Conservation (phyloP, 139 green algal species). For the Closterium sp. region DNA sequence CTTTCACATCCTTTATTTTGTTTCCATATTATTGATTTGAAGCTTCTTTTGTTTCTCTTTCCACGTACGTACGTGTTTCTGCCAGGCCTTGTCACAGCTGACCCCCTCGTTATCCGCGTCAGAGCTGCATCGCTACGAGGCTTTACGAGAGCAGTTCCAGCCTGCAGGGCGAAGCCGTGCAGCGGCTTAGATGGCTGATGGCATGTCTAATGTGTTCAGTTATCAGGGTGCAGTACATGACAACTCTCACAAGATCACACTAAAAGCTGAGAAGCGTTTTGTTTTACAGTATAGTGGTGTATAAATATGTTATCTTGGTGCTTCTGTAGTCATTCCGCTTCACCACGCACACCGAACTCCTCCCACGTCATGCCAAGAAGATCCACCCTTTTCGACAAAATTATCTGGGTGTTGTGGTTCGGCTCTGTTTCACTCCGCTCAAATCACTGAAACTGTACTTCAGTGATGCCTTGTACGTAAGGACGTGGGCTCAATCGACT, state of each 20-base stretch:
- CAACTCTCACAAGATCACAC: no score
- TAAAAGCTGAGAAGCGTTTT: no score
- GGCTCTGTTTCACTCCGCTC: not conserved
- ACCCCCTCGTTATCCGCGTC: constrained; percentile 74
- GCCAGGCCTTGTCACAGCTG: constrained; percentile 60
- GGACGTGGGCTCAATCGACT: no score
- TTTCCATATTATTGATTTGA: no score
- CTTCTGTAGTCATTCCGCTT: not conserved
- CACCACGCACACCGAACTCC: not conserved
- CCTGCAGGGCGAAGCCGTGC: not conserved
- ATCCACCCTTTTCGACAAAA: not conserved
- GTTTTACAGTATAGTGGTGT: no score
- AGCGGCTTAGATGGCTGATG: not conserved
- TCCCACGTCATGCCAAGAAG: not conserved
- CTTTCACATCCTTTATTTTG: not conserved
- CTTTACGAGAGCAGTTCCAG: constrained; percentile 73
- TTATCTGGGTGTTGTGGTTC: not conserved
- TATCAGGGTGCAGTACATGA: no score
- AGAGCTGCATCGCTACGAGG: constrained; percentile 78
- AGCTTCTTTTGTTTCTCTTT: no score
- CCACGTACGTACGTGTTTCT: no score
- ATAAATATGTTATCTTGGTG: no score
- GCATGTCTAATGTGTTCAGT: not conserved
- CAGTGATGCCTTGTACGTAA: no score
- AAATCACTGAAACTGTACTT: not conserved